phyloP scores from a whole-genome alignment of 2,329 filamentous ascomycete species.

The Emergomyces orientalis region DNA sequence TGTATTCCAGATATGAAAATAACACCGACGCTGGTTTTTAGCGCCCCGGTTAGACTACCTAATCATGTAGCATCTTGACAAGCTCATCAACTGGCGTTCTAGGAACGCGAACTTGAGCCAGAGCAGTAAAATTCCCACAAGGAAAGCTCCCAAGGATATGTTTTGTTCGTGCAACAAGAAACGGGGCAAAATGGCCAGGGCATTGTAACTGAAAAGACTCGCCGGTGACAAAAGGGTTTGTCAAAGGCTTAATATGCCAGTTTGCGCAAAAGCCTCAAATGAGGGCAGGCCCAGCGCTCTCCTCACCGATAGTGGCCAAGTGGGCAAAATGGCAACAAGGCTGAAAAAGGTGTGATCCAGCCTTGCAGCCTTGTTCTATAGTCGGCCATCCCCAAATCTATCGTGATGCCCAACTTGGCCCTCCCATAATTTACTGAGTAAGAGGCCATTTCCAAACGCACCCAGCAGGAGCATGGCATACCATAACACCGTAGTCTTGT shows the following conservation, averaged over 20 bases:
- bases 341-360: background rate
- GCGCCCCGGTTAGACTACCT: background rate
- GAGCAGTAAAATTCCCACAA: background rate
- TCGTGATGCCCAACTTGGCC: too few relatives aligned
- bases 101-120: background rate
- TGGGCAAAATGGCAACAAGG: background rate
- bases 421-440: background rate
- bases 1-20: too few relatives aligned
- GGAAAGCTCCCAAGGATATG: background rate
- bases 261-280: background rate
- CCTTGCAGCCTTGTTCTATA: slow-evolving; percentile 2
- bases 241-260: slow-evolving; percentile 1
- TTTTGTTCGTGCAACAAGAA: background rate
- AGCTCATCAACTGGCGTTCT: too few relatives aligned
- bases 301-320: background rate
- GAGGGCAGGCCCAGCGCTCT: background rate
- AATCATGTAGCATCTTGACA: too few relatives aligned
- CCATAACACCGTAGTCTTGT: background rate
- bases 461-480: background rate
- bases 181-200: background rate
- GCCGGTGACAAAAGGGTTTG: background rate
- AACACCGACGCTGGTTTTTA: too few relatives aligned
- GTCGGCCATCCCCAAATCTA: background rate
- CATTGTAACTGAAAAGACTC: background rate
- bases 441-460: background rate